Conservation (phyloP, 2,329 filamentous ascomycete species). For the Colletotrichum higginsianum region DNA sequence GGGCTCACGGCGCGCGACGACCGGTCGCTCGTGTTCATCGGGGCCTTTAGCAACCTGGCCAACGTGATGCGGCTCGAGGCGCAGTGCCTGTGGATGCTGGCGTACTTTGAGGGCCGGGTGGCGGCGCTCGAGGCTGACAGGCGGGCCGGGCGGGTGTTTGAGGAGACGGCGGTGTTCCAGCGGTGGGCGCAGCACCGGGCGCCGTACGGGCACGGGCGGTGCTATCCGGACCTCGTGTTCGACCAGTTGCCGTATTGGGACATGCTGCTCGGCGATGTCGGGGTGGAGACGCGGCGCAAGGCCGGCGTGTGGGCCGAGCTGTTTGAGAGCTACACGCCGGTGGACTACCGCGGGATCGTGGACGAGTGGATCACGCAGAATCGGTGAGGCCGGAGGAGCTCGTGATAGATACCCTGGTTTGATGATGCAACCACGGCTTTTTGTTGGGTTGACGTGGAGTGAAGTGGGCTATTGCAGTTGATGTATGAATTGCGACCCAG, state of each 20-base stretch:
- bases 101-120: constrained; percentile 68
- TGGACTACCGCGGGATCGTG: constrained; percentile 61
- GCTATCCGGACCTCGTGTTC: constrained; percentile 70
- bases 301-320: constrained; percentile 54
- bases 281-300: constrained; percentile 59
- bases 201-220: constrained; percentile 65
- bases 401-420: neutral
- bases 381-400: neutral
- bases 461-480: too few relatives aligned
- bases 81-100: constrained; percentile 69
- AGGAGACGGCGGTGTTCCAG: constrained; percentile 64
- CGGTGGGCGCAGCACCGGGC: constrained; percentile 68
- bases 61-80: constrained; percentile 61
- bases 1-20: constrained; percentile 52
- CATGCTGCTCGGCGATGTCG: constrained; percentile 68
- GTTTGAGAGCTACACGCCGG: constrained; percentile 60
- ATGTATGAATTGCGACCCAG: too few relatives aligned
- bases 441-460: too few relatives aligned
- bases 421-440: too few relatives aligned
- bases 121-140: constrained; percentile 30
- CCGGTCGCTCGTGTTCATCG: constrained; percentile 64
- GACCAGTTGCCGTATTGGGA: constrained; percentile 73
- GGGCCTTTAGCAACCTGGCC: constrained; percentile 61
- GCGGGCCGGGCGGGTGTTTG: constrained; percentile 29
- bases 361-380: constrained; percentile 56